Conservation (phyloP, 179 eudicot genomes). For the Silene noctiflora region DNA sequence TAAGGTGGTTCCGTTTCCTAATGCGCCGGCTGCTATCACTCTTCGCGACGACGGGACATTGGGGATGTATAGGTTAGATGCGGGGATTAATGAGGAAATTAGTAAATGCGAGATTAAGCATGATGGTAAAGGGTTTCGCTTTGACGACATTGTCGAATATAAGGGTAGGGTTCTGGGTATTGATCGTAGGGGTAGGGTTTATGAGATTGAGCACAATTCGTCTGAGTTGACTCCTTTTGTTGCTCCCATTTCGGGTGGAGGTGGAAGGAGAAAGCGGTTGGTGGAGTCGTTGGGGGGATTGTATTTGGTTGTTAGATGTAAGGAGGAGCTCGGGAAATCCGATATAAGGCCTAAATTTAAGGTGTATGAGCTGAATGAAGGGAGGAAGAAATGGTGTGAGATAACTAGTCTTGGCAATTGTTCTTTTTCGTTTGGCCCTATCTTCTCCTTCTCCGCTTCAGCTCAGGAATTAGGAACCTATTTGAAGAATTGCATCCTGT, state of each 20-base stretch:
- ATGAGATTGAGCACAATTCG: slow-evolving; percentile 1
- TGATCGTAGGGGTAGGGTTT: slow-evolving; percentile 25
- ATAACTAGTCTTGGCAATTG: background rate
- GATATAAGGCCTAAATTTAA: background rate
- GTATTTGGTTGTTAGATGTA: slow-evolving; percentile 20
- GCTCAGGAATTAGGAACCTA: background rate
- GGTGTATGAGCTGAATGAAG: slow-evolving; percentile 14
- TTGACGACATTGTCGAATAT: slow-evolving; percentile 29
- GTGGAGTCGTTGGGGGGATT: slow-evolving; percentile 21
- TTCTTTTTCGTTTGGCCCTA: slow-evolving; percentile 3
- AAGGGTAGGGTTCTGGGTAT: slow-evolving; percentile 19
- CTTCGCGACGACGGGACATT: slow-evolving; percentile 14
- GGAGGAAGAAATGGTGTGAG: slow-evolving; percentile 8
- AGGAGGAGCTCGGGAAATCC: background rate
- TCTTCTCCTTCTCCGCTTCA: slow-evolving; percentile 12
- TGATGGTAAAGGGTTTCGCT: slow-evolving; percentile 15
- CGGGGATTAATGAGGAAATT: background rate
- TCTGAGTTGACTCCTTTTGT: background rate
- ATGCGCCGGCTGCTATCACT: background rate
- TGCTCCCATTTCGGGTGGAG: slow-evolving; percentile 1
- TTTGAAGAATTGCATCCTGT: no score
- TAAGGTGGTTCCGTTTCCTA: no score
- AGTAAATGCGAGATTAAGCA: slow-evolving; percentile 8
- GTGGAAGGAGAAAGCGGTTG: slow-evolving; percentile 26
- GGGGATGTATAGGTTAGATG: slow-evolving; percentile 15